Conservation (phyloP, 441 rosid genomes). For the Adansonia rubrostipa region DNA sequence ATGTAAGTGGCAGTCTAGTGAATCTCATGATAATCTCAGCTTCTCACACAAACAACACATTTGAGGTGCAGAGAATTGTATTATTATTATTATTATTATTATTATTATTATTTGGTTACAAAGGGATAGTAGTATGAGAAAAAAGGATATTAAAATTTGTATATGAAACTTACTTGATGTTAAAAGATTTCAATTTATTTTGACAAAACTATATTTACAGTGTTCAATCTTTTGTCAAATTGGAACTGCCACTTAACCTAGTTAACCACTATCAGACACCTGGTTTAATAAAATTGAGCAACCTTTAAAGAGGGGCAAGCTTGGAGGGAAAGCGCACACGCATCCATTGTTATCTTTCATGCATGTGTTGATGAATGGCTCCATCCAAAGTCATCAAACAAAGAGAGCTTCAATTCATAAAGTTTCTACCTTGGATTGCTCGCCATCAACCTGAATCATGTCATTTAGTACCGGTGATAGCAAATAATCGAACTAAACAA, state of each 20-base stretch:
- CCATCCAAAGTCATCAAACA: slow-evolving; percentile 87
- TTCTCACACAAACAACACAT: neutral
- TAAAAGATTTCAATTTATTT: no score
- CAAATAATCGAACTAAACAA: neutral
- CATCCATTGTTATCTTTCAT: slow-evolving; percentile 71
- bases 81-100: neutral
- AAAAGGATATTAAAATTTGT: no score
- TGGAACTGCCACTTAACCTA: neutral
- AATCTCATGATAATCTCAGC: neutral
- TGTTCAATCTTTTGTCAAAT: neutral
- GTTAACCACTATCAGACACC: neutral
- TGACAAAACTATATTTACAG: neutral
- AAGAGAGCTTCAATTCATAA: slow-evolving; percentile 68
- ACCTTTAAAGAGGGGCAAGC: slow-evolving; percentile 68
- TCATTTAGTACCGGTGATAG: slow-evolving; percentile 63
- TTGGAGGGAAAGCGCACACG: slow-evolving; percentile 75
- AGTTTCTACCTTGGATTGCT: slow-evolving; percentile 74
- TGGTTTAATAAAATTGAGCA: neutral
- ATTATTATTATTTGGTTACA: neutral
- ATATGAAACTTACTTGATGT: no score
- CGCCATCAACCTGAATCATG: slow-evolving; percentile 75
- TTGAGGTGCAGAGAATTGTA: neutral
- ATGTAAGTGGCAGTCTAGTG: neutral
- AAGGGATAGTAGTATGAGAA: no score
- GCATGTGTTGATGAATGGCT: slow-evolving; percentile 61